Percentiles rank a stretch among this genome's conserved stretches.
phyloP scores from a whole-genome alignment of 2,329 filamentous ascomycete genomes.

The Aspergillus udagawae region DNA sequence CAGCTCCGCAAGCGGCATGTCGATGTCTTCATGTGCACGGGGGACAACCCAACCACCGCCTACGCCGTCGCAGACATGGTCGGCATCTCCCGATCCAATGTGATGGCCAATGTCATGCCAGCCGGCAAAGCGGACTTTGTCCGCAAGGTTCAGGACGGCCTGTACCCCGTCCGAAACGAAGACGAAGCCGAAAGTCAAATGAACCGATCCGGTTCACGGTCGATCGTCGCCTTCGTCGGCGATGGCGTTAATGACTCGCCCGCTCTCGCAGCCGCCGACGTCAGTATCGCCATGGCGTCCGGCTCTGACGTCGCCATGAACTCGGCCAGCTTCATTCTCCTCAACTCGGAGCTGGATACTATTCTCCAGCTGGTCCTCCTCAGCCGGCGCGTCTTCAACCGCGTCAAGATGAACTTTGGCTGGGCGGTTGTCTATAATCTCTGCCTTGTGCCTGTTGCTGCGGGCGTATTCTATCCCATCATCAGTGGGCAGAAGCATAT shows the following conservation, averaged over 20 bases:
- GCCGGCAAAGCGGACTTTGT: conserved; percentile 63
- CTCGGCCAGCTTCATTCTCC: conserved; percentile 74
- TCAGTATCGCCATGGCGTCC: conserved; percentile 76
- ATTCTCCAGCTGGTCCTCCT: conserved; percentile 72
- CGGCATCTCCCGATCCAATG: conserved; percentile 68
- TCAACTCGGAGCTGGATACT: conserved; percentile 65
- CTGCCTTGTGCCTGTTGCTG: conserved; percentile 72
- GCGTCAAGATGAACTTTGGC: conserved; percentile 79
- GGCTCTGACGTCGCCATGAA: conserved; percentile 81
- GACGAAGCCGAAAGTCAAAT: conserved; percentile 10
- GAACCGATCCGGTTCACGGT: conserved; percentile 29
- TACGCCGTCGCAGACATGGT: conserved; percentile 70
- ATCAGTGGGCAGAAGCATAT: conserved; percentile 37
- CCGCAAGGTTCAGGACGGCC: conserved; percentile 31
- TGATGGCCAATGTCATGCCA: conserved; percentile 84
- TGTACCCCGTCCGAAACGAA: background rate
- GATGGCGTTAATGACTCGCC: conserved; percentile 86
- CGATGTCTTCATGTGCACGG: conserved; percentile 87
- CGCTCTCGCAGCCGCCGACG: conserved; percentile 72
- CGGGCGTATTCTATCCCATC: conserved; percentile 69
- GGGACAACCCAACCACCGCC: conserved; percentile 84
- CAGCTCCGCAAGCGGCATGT: conserved; percentile 63
- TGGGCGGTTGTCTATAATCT: conserved; percentile 85
- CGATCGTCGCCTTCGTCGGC: conserved; percentile 75
- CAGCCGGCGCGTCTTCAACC: conserved; percentile 66